phyloP scores from a whole-genome alignment of 768 basidiomycete genomes.

The Suillus decipiens region DNA sequence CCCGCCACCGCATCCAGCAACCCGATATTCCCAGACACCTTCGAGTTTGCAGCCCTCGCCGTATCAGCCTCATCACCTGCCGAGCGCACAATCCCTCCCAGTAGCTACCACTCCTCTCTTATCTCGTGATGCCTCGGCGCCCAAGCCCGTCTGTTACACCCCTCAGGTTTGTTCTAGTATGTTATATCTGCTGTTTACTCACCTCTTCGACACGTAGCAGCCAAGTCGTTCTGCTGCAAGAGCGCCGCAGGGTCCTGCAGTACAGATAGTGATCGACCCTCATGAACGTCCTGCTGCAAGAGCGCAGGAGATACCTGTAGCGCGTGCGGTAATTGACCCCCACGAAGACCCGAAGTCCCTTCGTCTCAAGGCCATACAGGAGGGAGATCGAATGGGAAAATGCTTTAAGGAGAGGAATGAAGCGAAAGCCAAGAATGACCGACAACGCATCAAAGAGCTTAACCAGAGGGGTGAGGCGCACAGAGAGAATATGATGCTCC shows the following conservation, averaged over 20 bases:
- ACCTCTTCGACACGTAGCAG: background rate
- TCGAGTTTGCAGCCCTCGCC: background rate
- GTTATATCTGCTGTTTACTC: background rate
- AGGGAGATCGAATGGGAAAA: constrained; percentile 69
- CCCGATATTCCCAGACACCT: background rate
- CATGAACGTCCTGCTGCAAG: no score
- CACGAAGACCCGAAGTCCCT: constrained; percentile 37
- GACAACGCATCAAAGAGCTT: constrained; percentile 61
- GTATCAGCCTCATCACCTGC: background rate
- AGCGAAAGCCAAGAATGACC: constrained; percentile 34
- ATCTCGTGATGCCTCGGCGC: background rate
- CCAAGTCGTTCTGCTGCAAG: background rate
- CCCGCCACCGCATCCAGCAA: background rate
- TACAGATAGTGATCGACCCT: background rate
- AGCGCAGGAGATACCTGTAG: no score
- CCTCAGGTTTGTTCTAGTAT: background rate
- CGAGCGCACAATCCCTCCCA: background rate
- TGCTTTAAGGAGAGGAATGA: constrained; percentile 64
- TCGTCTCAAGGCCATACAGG: constrained; percentile 69
- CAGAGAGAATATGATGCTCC: constrained; percentile 64
- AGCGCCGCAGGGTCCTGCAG: background rate
- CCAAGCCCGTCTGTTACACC: background rate
- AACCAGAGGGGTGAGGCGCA: constrained; percentile 75
- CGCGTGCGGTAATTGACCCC: background rate
- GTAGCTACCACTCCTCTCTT: background rate